Evolutionary conservation across 176 grass and related monocot species (phyloP).

Genomic region (Alloteropsis semialata): DNA sequence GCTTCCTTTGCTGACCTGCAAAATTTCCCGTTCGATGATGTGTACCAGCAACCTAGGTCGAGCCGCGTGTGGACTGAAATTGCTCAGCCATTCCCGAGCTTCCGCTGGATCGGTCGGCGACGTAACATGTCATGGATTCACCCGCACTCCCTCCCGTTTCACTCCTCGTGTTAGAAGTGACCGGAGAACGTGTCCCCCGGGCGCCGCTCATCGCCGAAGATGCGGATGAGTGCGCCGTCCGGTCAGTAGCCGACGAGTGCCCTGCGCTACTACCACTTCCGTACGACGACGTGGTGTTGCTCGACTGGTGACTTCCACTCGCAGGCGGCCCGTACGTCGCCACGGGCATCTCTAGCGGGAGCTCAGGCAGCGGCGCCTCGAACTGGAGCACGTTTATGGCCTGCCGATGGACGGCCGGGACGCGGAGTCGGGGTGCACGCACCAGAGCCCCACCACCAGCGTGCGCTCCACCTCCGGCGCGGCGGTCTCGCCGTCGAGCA

Average conservation of each 20-base stretch:
- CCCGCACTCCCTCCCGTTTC: neutral
- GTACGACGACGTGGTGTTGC: neutral
- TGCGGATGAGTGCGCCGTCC: neutral
- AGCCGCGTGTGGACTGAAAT: neutral
- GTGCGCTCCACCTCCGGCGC: slow-evolving; percentile 22
- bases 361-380: slow-evolving; percentile 22
- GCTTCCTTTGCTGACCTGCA: too few species aligned
- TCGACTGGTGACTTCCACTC: neutral
- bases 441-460: slow-evolving; percentile 65
- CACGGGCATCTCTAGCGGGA: slow-evolving; percentile 45
- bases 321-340: slow-evolving; percentile 10
- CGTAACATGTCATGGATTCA: too few species aligned
- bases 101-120: too few species aligned
- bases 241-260: neutral
- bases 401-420: slow-evolving; percentile 42
- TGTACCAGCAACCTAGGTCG: neutral
- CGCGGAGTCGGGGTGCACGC: slow-evolving; percentile 36
- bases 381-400: slow-evolving; percentile 30
- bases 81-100: neutral
- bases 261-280: neutral
- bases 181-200: neutral
- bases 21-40: neutral
- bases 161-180: neutral
- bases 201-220: neutral
- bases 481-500: slow-evolving; percentile 12